Evolutionary conservation across 2,329 filamentous ascomycete genomes (phyloP).

Genomic region (Aspergillus sojae): DNA sequence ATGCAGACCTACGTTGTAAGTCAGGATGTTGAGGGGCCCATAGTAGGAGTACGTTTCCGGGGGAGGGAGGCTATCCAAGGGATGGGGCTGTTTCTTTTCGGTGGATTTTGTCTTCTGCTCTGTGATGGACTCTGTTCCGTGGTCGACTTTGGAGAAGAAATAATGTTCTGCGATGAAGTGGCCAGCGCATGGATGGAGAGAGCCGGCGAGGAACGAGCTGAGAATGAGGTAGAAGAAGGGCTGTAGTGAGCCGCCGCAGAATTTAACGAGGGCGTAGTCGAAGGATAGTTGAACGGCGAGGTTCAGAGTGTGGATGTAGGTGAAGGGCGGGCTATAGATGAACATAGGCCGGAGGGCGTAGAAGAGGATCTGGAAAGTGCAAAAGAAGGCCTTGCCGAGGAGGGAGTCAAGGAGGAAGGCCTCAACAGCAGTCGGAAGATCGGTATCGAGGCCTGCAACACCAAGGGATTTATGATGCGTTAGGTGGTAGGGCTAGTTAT

Average conservation of each 20-base stretch:
- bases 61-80: constrained; percentile 65
- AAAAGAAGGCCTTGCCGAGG: constrained; percentile 96
- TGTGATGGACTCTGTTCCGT: constrained; percentile 54
- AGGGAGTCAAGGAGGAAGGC: constrained; percentile 90
- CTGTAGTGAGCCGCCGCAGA: constrained; percentile 58
- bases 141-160: constrained; percentile 58
- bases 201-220: constrained; percentile 90
- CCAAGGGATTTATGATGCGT: constrained; percentile 99
- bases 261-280: constrained; percentile 68
- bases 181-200: constrained; percentile 88
- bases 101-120: constrained; percentile 46
- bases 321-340: constrained; percentile 86
- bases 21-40: constrained; percentile 84
- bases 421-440: constrained; percentile 89
- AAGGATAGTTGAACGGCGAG: constrained; percentile 75
- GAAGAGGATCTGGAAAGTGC: constrained; percentile 98
- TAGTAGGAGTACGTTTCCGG: constrained; percentile 99
- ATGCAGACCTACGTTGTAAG: constrained; percentile 96
- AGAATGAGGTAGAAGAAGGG: constrained; percentile 81
- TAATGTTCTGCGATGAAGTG: constrained; percentile 99
- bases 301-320: constrained; percentile 81
- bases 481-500: constrained; percentile 80
- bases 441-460: constrained; percentile 92
- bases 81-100: constrained; percentile 46
- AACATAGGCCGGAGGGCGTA: constrained; percentile 96